Base-by-base conservation (phyloP, 2,329 filamentous ascomycete species). In the Apiospora rasikravindrae region DNA sequence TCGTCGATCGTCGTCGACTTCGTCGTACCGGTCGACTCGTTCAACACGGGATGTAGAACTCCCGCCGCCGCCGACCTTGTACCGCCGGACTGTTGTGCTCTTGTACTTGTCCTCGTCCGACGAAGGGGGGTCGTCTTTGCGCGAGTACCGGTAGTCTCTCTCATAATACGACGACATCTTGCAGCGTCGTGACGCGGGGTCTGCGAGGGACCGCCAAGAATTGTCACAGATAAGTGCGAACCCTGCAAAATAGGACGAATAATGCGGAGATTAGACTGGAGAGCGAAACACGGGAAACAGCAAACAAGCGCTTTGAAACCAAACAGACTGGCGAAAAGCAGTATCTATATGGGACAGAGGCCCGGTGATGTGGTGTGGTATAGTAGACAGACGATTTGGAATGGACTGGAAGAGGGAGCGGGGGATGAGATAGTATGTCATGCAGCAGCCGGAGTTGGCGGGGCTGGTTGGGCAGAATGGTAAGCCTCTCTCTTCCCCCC, bases 1-100 rank as follows among this genome's bases (percentile, higher is more conserved):
- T 77, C 85, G 84, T 69, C 81, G 80, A 69, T 86, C 84, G 73
- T 87, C 84, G 66, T 87, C 85, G 72, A 84, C 77, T 64, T 86
- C 84, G 69, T 85, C 73, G 64, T 78, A 78, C 70, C 76, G 80
- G 47, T 81, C 81, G 71, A 81, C 73, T 71, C 81, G 79, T 64
- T 84, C 75, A 37, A 78, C 75, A 49, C 76, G 71, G 26, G 76
- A 74, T 49, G 70, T 71, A 10, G 75, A 73, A 37, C 72, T 67
- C 37, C 73, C 75, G n/a, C 76, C 74, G n/a, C 76, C 76, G 19
- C 76, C 76, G 40, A 81, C 79, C 61, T 81, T 81, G 73, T 81
- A 81, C 44, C 77, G 75, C 67, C 77, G 76, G 45, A 80, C 76
- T 4, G 77, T 80, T 16, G 80, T 78, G 49, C 74, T 73, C 73